Evolutionary conservation across 768 basidiomycete species (phyloP).

Genomic region (Saitozyma sp.): DNA sequence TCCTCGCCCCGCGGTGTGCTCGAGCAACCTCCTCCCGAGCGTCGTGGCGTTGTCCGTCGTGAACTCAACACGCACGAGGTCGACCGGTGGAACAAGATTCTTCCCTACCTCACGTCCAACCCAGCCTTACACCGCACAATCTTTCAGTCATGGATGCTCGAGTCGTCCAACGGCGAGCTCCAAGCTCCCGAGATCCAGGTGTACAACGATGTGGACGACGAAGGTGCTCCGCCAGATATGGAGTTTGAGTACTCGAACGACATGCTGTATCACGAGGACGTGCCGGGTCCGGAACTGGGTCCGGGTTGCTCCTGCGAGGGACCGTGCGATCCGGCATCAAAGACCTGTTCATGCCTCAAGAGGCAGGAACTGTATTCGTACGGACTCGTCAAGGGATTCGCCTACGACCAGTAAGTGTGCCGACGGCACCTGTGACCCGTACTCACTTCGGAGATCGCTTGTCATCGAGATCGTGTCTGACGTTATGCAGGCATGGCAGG

Average conservation of each 20-base stretch:
- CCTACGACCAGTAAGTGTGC: constrained; percentile 61
- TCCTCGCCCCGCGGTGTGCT: not conserved
- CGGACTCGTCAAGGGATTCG: constrained; percentile 59
- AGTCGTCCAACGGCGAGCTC: constrained; percentile 68
- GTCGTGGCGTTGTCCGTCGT: constrained; percentile 10
- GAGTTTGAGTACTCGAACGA: constrained; percentile 85
- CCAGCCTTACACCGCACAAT: constrained; percentile 54
- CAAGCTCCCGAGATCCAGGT: constrained; percentile 68
- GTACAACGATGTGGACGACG: constrained; percentile 67
- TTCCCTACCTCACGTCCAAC: constrained; percentile 20
- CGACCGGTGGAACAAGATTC: constrained; percentile 23
- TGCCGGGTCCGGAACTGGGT: constrained; percentile 68
- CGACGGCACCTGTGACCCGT: not conserved
- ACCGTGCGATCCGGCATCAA: constrained; percentile 70
- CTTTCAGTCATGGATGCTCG: constrained; percentile 66
- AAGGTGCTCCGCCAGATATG: constrained; percentile 69
- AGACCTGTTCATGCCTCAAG: constrained; percentile 68
- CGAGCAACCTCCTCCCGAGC: constrained; percentile 17
- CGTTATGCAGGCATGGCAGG: constrained; percentile 54
- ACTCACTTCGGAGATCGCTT: too few relatives aligned
- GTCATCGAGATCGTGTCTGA: not conserved
- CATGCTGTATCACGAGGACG: constrained; percentile 70
- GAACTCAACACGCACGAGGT: constrained; percentile 17
- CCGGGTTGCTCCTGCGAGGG: constrained; percentile 74
- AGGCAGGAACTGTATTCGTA: constrained; percentile 59